These are phyloP conservation scores for Lachnellula cervina DNA, from an alignment of 2,329 filamentous ascomycete genomes.

Conservation along the genomic window DNA sequence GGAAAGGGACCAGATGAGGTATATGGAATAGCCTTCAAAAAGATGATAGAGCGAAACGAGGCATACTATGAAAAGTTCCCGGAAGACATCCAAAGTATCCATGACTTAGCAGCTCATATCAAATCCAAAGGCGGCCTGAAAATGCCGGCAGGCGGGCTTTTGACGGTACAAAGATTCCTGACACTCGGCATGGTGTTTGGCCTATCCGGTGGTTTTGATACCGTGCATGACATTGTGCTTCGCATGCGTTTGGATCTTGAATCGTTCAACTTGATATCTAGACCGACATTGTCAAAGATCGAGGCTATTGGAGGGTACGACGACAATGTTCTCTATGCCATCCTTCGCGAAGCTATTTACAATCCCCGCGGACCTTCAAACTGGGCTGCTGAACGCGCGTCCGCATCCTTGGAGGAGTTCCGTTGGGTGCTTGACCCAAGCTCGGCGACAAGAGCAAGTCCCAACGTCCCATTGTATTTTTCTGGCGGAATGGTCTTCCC, in stretches of 20 bases:
- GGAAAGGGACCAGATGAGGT: conserved; percentile 68
- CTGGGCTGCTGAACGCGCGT: conserved; percentile 70
- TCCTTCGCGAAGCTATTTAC: conserved; percentile 87
- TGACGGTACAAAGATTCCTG: conserved; percentile 71
- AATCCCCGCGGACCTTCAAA: conserved; percentile 62
- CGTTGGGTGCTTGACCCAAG: conserved; percentile 38
- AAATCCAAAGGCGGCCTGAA: conserved; percentile 52
- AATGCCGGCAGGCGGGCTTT: conserved; percentile 65
- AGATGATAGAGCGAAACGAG: conserved; percentile 67
- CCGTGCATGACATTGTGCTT: conserved; percentile 67
- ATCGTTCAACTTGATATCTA: conserved; percentile 67
- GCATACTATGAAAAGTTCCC: conserved; percentile 73
- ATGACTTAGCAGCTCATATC: conserved; percentile 61
- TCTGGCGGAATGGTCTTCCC: conserved; percentile 91
- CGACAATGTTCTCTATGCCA: conserved; percentile 72
- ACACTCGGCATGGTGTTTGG: conserved; percentile 77
- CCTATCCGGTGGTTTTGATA: conserved; percentile 70
- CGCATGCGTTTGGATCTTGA: conserved; percentile 68
- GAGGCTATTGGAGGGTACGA: conserved; percentile 70
- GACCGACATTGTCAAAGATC: conserved; percentile 64
- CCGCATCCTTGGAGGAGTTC: conserved; percentile 44
- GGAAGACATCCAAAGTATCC: conserved; percentile 67
- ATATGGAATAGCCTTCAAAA: conserved; percentile 66
- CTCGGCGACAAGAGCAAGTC: conserved; percentile 30
- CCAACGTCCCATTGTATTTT: conserved; percentile 62